phyloP scores from a whole-genome alignment of 2,329 filamentous ascomycete species.

The Aspergillus quadrilineatus region DNA sequence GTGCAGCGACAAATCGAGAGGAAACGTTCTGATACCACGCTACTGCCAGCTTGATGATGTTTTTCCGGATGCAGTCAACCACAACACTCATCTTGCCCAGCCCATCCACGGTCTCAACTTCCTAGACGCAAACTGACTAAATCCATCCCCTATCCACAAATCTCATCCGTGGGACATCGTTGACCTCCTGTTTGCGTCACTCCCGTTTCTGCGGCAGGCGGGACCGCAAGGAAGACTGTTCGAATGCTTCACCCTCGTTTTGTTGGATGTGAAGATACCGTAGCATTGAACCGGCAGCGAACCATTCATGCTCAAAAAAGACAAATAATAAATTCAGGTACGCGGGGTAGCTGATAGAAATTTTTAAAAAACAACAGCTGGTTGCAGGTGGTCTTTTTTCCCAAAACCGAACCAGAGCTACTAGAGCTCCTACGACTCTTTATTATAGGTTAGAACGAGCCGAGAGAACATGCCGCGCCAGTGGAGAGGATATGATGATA shows the following conservation, averaged over 20 bases:
- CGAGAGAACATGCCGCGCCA: neutral
- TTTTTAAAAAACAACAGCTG: neutral
- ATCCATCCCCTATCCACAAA: slow-evolving; percentile 1
- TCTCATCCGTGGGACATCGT: neutral
- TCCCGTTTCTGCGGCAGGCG: neutral
- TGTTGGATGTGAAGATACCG: slow-evolving; percentile 1
- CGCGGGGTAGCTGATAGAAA: too few species aligned
- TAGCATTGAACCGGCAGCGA: slow-evolving; percentile 3
- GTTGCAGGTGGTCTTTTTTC: neutral
- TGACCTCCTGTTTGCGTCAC: slow-evolving; percentile 15
- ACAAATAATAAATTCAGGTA: too few species aligned
- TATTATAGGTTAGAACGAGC: neutral
- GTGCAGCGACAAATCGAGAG: neutral
- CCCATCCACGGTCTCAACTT: neutral
- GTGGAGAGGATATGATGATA: slow-evolving; percentile 7
- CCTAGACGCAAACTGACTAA: neutral
- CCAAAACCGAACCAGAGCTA: neutral
- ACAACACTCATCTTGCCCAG: neutral
- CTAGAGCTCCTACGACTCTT: neutral
- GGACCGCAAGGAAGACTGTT: neutral
- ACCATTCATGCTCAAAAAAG: neutral
- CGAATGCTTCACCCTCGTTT: slow-evolving; percentile 8
- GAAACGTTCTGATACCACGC: slow-evolving; percentile 7
- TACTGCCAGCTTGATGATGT: slow-evolving; percentile 10
- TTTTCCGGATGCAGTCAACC: slow-evolving; percentile 15